These are phyloP conservation scores for Straminergon stramineum DNA, from an alignment of 225 moss, liverwort and hornwort genomes.

Conservation along the genomic window DNA sequence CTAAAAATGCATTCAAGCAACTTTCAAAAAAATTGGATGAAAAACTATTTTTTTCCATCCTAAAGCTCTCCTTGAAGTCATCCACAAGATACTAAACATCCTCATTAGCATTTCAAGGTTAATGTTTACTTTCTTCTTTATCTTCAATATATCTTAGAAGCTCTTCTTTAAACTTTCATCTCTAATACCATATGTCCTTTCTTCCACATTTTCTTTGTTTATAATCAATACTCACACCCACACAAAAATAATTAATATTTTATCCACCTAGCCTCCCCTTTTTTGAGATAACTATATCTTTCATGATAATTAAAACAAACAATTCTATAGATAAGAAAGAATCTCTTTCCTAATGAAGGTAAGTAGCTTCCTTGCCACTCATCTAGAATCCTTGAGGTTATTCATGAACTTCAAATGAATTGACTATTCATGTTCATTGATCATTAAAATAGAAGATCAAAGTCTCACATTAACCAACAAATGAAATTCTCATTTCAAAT, in stretches of 20 bases:
- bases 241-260: not conserved
- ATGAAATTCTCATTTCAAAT: not conserved
- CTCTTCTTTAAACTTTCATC: not conserved
- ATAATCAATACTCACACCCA: not conserved
- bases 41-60: too few relatives aligned
- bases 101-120: too few relatives aligned
- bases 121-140: not conserved
- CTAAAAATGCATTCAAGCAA: too few relatives aligned
- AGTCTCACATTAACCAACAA: not conserved
- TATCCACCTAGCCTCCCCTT: fast-evolving
- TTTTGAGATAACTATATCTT: too few relatives aligned
- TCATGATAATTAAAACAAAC: not conserved
- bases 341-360: not conserved
- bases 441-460: not conserved
- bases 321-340: not conserved
- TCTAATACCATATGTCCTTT: not conserved
- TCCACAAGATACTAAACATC: too few relatives aligned
- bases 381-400: not conserved
- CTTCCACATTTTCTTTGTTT: not conserved
- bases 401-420: not conserved
- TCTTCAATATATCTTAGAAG: not conserved
- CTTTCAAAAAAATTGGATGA: too few relatives aligned
- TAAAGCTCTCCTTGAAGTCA: too few relatives aligned
- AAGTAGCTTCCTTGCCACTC: not conserved
- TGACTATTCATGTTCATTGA: not conserved